Evolutionary conservation across 208 protist genomes (phyloP), one percentile per base, ranked within the genome.

Genomic region (Leishmania tropica): DNA sequence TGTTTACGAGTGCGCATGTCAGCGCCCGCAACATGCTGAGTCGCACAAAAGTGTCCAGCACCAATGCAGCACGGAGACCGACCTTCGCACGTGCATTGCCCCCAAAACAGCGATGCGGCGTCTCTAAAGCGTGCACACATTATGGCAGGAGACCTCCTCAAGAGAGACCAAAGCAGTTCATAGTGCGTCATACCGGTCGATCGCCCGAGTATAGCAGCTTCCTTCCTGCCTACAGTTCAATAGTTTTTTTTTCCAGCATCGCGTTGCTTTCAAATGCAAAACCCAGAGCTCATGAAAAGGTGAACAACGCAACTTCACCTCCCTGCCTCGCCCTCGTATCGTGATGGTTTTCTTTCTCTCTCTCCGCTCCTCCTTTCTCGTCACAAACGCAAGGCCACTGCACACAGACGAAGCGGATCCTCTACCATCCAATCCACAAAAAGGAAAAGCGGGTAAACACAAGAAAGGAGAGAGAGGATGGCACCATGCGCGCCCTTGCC

Each of bases 221-320:
- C 40, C 37, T 53, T 51, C 28, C 47, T 47, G 70, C 28, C 21
- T 51, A 10, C 8, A 10, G n/a, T 7, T 53, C 13, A 37, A 72
- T 24, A 7, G 13, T 31, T 15, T 71, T 42, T 48, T 3, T 31
- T 35, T 3, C 54, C 31, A 3, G 24, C 5, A 83, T 35, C 5
- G 17, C 53, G 24, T 83, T 62, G 45, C 47, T 62, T 82, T 76
- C 35, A 31, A 68, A 35, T 62, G 42, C 48, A 77, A 48, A 75
- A 17, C 24, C 24, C 35, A 45, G 19, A 82, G 24, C 13, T 3
- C 70, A 58, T 78, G 19, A 35, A 37, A 48, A 40, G 0, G 35
- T 75, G 40, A 78, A 0, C 60, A 17, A 51, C 11, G 45, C 70
- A 74, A 37, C 70, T 31, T 74, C 28, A 35, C 24, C 0, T 31